Percentiles rank a stretch among this genome's conserved stretches.
Conservation (phyloP, 352 stramenopile genomes). For the Phytophthora multivora region DNA sequence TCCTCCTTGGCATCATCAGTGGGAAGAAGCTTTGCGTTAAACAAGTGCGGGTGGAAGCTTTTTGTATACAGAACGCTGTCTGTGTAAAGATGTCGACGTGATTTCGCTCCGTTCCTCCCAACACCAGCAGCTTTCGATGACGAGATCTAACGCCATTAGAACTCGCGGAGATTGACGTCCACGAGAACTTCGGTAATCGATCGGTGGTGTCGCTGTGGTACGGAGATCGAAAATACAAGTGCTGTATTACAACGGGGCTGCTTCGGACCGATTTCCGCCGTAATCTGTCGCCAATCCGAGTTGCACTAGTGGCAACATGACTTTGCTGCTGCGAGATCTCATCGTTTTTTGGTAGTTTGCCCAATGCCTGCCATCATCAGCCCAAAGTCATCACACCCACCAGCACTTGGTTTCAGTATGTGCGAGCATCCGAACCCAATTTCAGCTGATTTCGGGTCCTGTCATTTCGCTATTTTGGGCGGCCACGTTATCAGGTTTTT, state of each 20-base stretch:
- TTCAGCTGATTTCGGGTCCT: background rate
- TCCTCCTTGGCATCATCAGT: too few relatives aligned
- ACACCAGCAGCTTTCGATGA: too few relatives aligned
- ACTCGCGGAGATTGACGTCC: too few relatives aligned
- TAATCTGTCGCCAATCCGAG: constrained; percentile 10
- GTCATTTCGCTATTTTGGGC: background rate
- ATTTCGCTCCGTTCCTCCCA: too few relatives aligned
- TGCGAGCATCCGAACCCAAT: background rate
- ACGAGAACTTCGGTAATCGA: background rate
- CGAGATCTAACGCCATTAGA: too few relatives aligned
- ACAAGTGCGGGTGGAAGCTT: too few relatives aligned
- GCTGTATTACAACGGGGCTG: background rate
- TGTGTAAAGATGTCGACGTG: too few relatives aligned
- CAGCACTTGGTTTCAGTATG: constrained; percentile 1
- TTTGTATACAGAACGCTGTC: too few relatives aligned
- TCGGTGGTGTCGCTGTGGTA: background rate
- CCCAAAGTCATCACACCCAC: background rate
- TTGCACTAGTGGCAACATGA: constrained; percentile 14
- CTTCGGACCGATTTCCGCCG: background rate
- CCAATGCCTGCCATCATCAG: constrained; percentile 9
- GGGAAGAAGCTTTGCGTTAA: too few relatives aligned
- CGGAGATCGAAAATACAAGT: background rate
- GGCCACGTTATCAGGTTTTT: background rate
- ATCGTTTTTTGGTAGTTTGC: background rate
- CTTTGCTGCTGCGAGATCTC: constrained; percentile 6